Percentiles rank a stretch among this genome's conserved stretches.
These are phyloP conservation scores for Paradendryphiella salina DNA, from an alignment of 2,329 filamentous ascomycete genomes.

Conservation along the genomic window DNA sequence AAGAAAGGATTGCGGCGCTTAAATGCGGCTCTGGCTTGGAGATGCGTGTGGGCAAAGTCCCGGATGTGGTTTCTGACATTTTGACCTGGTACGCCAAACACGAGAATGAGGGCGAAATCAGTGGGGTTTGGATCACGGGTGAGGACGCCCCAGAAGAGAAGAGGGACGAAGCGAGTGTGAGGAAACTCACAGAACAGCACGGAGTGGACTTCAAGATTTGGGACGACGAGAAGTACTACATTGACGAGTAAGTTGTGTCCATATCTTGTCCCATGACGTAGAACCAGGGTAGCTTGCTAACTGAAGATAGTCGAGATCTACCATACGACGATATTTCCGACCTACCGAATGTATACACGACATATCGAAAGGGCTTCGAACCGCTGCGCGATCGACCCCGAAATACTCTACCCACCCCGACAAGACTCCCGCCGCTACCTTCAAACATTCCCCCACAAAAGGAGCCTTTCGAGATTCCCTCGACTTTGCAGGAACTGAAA, in stretches of 20 bases:
- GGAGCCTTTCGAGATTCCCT: constrained; percentile 66
- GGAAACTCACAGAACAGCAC: constrained; percentile 56
- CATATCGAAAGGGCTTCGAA: constrained; percentile 72
- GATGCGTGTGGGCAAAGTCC: constrained; percentile 65
- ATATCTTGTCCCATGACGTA: background rate
- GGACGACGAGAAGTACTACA: constrained; percentile 75
- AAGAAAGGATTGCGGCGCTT: constrained; percentile 61
- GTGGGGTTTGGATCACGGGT: constrained; percentile 72
- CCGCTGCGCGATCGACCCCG: constrained; percentile 69
- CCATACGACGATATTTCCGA: constrained; percentile 61
- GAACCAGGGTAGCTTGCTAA: constrained; percentile 10
- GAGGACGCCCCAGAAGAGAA: constrained; percentile 73
- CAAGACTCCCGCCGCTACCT: constrained; percentile 62
- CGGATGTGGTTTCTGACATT: constrained; percentile 63
- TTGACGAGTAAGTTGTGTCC: constrained; percentile 68
- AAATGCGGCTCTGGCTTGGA: constrained; percentile 61
- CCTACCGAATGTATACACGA: constrained; percentile 74
- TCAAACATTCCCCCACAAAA: constrained; percentile 61
- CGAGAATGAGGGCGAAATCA: constrained; percentile 53
- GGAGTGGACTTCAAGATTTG: constrained; percentile 66
- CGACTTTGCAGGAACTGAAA: constrained; percentile 58
- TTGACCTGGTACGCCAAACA: constrained; percentile 51
- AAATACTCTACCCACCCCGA: constrained; percentile 57
- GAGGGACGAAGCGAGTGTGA: constrained; percentile 63
- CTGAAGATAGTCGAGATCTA: constrained; percentile 63